Conservation (phyloP, 495 filamentous ascomycete species). For the Amorphotheca resinae region DNA sequence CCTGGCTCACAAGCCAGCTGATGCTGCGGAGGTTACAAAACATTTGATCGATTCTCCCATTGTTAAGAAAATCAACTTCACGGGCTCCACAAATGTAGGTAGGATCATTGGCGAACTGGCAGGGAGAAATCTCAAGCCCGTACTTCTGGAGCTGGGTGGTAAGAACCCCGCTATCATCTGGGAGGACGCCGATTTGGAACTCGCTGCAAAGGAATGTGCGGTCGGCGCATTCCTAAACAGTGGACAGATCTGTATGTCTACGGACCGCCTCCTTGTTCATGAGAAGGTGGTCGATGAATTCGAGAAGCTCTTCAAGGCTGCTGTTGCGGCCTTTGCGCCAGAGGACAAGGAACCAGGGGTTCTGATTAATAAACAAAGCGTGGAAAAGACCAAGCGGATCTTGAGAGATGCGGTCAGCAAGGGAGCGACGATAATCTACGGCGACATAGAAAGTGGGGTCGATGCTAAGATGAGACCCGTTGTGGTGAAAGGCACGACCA, state of each 20-base stretch:
- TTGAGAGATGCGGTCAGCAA: conserved; percentile 51
- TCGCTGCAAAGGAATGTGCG: conserved; percentile 39
- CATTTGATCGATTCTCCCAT: conserved; percentile 41
- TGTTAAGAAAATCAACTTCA: conserved; percentile 58
- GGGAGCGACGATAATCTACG: conserved; percentile 56
- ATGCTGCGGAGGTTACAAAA: conserved; percentile 42
- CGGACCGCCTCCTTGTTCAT: conserved; percentile 79
- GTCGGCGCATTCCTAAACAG: conserved; percentile 42
- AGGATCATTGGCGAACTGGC: conserved; percentile 43
- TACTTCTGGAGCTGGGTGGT: conserved; percentile 56
- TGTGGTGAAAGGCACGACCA: conserved; percentile 54
- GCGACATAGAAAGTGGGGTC: conserved; percentile 36
- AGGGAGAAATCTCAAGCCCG: conserved; percentile 53
- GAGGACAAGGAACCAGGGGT: conserved; percentile 38
- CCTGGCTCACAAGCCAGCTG: conserved; percentile 36
- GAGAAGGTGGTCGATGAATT: conserved; percentile 53
- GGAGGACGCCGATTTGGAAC: conserved; percentile 50
- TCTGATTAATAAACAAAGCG: conserved; percentile 46
- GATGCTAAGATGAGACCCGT: conserved; percentile 53
- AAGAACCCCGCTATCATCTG: conserved; percentile 53
- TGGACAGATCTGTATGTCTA: conserved; percentile 89
- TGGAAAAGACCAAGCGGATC: conserved; percentile 56
- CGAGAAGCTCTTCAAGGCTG: conserved; percentile 37
- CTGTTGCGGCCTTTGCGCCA: conserved; percentile 35
- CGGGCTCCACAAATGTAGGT: conserved; percentile 47